Evolutionary conservation across 768 basidiomycete species (phyloP).

Genomic region (Termitomyces sp.): DNA sequence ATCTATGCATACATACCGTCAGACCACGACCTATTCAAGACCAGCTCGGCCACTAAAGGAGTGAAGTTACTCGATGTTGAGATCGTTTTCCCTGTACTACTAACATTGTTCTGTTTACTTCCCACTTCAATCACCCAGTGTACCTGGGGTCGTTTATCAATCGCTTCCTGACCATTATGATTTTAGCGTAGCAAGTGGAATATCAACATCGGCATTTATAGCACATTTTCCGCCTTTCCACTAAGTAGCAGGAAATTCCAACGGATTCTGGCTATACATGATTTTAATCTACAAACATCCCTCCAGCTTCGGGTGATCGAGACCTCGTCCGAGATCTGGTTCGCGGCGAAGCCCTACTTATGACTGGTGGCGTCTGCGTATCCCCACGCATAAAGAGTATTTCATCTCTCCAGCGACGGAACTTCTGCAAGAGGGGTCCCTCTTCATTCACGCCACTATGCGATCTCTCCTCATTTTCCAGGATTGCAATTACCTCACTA

Average conservation of each 20-base stretch:
- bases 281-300: constrained; percentile 26
- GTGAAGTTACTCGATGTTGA: background rate
- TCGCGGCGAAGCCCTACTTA: constrained; percentile 3
- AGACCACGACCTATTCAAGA: constrained; percentile 3
- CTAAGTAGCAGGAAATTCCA: background rate
- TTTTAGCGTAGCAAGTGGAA: background rate
- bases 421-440: constrained; percentile 30
- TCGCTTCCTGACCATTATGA: background rate
- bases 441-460: constrained; percentile 27
- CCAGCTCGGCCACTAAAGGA: constrained; percentile 8
- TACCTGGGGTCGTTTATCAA: background rate
- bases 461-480: constrained; percentile 36
- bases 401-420: constrained; percentile 36
- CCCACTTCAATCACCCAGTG: background rate
- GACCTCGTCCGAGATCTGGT: constrained; percentile 9
- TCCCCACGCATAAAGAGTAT: constrained; percentile 26
- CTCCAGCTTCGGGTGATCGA: constrained; percentile 20
- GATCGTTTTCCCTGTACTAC: background rate
- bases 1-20: constrained; percentile 22
- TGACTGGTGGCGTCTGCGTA: constrained; percentile 3
- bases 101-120: background rate
- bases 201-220: background rate
- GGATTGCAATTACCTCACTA: constrained; percentile 33
- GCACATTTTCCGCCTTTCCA: background rate
- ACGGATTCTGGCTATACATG: background rate